Evolutionary conservation across 2,329 filamentous ascomycete genomes (phyloP), one percentile per base, ranked within the genome.

Genomic region (Cladophialophora psammophila): DNA sequence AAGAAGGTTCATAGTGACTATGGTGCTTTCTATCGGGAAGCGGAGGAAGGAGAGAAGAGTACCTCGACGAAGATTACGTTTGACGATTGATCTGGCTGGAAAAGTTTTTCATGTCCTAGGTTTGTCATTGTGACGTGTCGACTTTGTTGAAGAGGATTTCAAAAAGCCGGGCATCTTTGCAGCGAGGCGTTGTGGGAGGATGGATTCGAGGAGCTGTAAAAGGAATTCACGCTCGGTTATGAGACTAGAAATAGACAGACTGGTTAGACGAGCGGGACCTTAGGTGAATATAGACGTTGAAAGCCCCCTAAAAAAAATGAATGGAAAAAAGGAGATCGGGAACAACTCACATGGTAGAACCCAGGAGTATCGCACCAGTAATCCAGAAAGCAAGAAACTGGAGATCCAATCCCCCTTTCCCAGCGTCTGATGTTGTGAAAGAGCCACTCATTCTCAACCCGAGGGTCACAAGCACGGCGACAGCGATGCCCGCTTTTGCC

Each of bases 1-100:
- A 97, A 96, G 88, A 98, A 98, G 93, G 87, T 89, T 57, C 95
- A 99, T 81, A 91, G 93, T 75, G 91, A 92, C 56, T 99, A 98
- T 77, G 95, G 95, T 65, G 93, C 93, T 36, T 98, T 98, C 78
- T 97, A 91, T 85, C 97, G 95, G 81, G 93, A 97, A 74, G 89
- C 92, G 8, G 91, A 92, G 74, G 90, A 90, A 78, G 92, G 87
- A 78, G 59, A 61, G 35, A 61, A 61, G 45, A 91, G 94, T 81
- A 90, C 91, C 79, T 90, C 92, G 34, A 95, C 91, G 65, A 97
- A 97, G 85, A 96, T 97, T 77, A 94, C 88, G 55, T 97, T 97
- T 82, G 93, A 96, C 75, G 79, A 82, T 70, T 81, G 69, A 76
- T 20, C 26, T 26, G 26, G 26, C 2, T 26, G 26, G 32, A 13